Evolutionary conservation across 306 rosid species (phyloP).

Genomic region (Cicer yamashitae): DNA sequence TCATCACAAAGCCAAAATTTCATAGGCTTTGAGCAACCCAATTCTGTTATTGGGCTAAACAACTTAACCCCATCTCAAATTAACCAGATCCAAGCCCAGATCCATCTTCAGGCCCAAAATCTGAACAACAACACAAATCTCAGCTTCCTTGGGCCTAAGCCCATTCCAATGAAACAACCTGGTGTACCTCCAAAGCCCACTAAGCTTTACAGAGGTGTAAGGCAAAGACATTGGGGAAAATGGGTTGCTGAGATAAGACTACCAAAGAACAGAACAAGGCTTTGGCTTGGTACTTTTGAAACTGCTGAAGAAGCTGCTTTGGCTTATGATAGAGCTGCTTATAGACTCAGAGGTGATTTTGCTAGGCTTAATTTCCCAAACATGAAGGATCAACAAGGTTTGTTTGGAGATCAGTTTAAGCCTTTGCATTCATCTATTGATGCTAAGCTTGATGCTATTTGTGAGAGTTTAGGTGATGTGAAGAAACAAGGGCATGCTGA

Average conservation of each 20-base stretch:
- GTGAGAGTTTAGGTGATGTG: slow-evolving; percentile 66
- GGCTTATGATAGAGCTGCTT: slow-evolving; percentile 94
- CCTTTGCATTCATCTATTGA: slow-evolving; percentile 81
- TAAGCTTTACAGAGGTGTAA: slow-evolving; percentile 93
- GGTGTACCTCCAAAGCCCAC: slow-evolving; percentile 70
- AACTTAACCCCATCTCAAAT: slow-evolving; percentile 61
- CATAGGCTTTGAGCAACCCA: slow-evolving; percentile 56
- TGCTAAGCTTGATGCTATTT: slow-evolving; percentile 88
- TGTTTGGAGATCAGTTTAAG: slow-evolving; percentile 61
- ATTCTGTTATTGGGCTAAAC: slow-evolving; percentile 59
- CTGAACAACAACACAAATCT: slow-evolving; percentile 11
- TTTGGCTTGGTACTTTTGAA: slow-evolving; percentile 98
- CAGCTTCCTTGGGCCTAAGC: slow-evolving; percentile 64
- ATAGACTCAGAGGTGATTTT: slow-evolving; percentile 86
- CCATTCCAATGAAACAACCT: slow-evolving; percentile 71
- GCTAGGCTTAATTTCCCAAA: slow-evolving; percentile 91
- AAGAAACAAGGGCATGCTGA: slow-evolving; percentile 65
- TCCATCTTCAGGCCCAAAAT: slow-evolving; percentile 47
- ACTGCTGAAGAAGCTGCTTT: slow-evolving; percentile 98
- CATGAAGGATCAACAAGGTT: slow-evolving; percentile 61
- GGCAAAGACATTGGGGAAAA: slow-evolving; percentile 99
- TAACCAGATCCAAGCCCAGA: slow-evolving; percentile 69
- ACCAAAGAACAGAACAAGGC: slow-evolving; percentile 88
- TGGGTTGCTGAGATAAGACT: slow-evolving; percentile 99
- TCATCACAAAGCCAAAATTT: slow-evolving; percentile 49